phyloP scores from a whole-genome alignment of 2,329 filamentous ascomycete species.

The Arthroderma sp. region DNA sequence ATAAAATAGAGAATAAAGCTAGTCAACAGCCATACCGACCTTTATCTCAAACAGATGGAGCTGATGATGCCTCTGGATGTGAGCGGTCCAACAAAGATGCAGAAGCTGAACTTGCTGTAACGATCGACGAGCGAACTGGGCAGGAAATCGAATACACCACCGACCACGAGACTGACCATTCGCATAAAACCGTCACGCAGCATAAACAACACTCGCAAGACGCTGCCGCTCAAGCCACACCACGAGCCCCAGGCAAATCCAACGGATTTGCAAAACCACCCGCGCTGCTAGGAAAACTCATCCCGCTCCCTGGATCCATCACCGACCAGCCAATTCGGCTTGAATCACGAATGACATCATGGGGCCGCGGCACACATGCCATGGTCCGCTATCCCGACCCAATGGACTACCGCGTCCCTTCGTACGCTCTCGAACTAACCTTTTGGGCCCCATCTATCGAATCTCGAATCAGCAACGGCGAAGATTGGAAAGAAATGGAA shows the following conservation, averaged over 20 bases:
- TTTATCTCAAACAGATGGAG: too few relatives aligned
- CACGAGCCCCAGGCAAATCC: background rate
- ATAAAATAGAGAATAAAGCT: too few relatives aligned
- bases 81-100: background rate
- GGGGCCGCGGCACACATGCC: slow-evolving; percentile 60
- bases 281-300: slow-evolving; percentile 49
- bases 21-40: too few relatives aligned
- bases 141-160: slow-evolving; percentile 16
- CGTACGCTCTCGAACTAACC: slow-evolving; percentile 65
- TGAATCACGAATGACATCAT: slow-evolving; percentile 55
- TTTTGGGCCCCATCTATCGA: slow-evolving; percentile 60
- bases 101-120: slow-evolving; percentile 25
- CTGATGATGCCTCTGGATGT: too few relatives aligned
- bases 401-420: slow-evolving; percentile 61
- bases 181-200: background rate
- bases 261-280: slow-evolving; percentile 22
- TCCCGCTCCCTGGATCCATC: slow-evolving; percentile 53
- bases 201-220: background rate
- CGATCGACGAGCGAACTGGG: slow-evolving; percentile 32
- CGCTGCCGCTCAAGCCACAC: background rate
- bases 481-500: slow-evolving; percentile 40
- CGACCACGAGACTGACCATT: background rate
- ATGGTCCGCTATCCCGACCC: slow-evolving; percentile 52
- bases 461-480: slow-evolving; percentile 41
- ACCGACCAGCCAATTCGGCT: slow-evolving; percentile 51